phyloP scores from a whole-genome alignment of 805 yeast species.

The Schizosaccharomyces pombe region DNA sequence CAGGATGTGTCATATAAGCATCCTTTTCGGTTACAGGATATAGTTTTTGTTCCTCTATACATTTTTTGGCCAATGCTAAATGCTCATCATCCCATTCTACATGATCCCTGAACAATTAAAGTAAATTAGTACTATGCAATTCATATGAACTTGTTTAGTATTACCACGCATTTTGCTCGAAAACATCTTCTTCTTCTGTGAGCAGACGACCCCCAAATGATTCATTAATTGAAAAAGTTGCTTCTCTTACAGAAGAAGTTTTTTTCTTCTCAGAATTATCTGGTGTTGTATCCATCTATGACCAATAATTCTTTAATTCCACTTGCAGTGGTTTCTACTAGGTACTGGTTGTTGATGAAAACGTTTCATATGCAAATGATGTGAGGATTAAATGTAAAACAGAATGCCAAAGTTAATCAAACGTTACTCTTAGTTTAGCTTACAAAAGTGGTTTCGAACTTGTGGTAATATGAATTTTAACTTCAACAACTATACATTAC shows the following conservation, averaged over 20 bases:
- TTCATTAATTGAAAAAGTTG: neutral
- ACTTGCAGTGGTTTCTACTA: no score
- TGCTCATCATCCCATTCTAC: constrained; percentile 95
- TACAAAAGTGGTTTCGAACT: no score
- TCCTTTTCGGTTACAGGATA: constrained; percentile 62
- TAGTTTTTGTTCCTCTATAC: constrained; percentile 50
- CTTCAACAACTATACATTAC: no score
- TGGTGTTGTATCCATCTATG: no score
- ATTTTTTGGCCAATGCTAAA: constrained; percentile 43
- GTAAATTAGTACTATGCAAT: constrained; percentile 7
- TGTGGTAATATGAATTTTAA: no score
- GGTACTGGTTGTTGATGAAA: no score
- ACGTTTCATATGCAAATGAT: no score
- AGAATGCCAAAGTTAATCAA: no score
- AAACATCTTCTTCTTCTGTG: constrained; percentile 47
- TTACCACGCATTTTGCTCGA: constrained; percentile 73
- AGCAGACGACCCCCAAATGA: constrained; percentile 64
- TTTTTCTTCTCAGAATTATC: neutral
- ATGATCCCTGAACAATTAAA: constrained; percentile 35
- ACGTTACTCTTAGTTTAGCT: no score
- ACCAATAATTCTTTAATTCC: no score
- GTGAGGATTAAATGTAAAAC: no score
- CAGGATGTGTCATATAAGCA: constrained; percentile 57
- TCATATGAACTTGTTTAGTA: constrained; percentile 1
- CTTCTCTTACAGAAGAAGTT: constrained; percentile 1